Conservation (phyloP, 2,329 filamentous ascomycete species). For the Claviceps capensis region DNA sequence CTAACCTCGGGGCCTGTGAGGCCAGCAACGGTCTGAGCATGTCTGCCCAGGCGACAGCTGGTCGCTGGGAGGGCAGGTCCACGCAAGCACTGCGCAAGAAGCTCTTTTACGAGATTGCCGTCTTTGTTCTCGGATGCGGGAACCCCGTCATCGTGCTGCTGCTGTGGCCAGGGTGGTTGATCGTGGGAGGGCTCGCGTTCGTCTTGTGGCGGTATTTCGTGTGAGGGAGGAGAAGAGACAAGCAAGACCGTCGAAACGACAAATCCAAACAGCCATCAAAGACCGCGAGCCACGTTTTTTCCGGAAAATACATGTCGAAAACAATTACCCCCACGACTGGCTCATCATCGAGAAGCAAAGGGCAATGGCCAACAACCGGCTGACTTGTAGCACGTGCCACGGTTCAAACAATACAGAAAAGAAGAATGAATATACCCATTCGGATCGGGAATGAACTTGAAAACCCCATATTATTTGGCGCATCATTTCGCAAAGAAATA, state of each 20-base stretch:
- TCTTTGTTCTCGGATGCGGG: conserved; percentile 35
- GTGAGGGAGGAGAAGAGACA: conserved; percentile 9
- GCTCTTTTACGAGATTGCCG: conserved; percentile 37
- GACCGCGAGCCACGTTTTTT: not conserved
- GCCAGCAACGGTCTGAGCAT: conserved; percentile 12
- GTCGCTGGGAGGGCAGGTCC: conserved; percentile 25
- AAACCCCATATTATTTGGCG: not conserved
- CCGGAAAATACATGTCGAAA: not conserved
- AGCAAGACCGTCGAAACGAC: no score
- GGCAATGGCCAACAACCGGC: not conserved
- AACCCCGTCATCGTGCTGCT: conserved; percentile 35
- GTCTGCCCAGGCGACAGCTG: conserved; percentile 14
- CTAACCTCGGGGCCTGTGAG: no score
- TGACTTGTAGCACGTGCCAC: not conserved
- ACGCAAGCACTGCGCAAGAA: conserved; percentile 28
- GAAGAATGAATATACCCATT: not conserved
- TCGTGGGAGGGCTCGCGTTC: conserved; percentile 26
- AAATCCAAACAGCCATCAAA: not conserved
- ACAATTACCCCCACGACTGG: not conserved
- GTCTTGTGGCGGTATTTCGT: conserved; percentile 20
- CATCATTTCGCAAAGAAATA: conserved; percentile 62
- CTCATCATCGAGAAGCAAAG: not conserved
- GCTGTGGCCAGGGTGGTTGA: conserved; percentile 44
- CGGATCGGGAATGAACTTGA: not conserved
- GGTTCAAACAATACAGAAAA: not conserved